Conservation (phyloP, 2,329 filamentous ascomycete genomes). For the Fusarium dlaminii region DNA sequence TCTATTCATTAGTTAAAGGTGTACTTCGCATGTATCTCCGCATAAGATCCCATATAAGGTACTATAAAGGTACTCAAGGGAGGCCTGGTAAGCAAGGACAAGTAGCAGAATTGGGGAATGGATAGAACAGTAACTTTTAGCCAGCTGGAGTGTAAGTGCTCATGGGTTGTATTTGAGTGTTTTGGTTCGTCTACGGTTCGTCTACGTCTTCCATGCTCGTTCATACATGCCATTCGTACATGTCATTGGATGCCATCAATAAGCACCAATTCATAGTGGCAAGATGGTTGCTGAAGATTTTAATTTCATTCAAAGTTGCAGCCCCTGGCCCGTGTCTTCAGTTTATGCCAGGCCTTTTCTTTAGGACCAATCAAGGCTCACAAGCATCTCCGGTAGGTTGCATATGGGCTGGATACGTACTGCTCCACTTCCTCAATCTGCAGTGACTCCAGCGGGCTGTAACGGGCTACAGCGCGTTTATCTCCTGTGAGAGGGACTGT, state of each 20-base stretch:
- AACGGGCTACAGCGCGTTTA: conserved; percentile 19
- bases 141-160: neutral
- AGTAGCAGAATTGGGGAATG: neutral
- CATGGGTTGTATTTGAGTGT: neutral
- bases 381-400: neutral
- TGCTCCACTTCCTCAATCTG: conserved; percentile 25
- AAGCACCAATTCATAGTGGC: neutral
- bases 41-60: neutral
- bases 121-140: neutral
- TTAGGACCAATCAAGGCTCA: conserved; percentile 22
- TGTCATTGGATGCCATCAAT: neutral
- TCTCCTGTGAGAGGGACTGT: conserved; percentile 3
- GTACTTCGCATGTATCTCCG: neutral
- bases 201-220: neutral
- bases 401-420: neutral
- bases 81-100: neutral
- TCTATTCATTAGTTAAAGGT: neutral
- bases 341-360: conserved; percentile 26
- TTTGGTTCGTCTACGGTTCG: neutral
- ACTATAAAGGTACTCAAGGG: neutral
- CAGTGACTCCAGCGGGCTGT: conserved; percentile 11
- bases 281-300: conserved; percentile 14
- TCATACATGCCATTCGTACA: neutral
- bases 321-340: conserved; percentile 2
- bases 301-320: conserved; percentile 28